Base-by-base conservation (phyloP, 306 rosid species). In the Malus sylvestris region DNA sequence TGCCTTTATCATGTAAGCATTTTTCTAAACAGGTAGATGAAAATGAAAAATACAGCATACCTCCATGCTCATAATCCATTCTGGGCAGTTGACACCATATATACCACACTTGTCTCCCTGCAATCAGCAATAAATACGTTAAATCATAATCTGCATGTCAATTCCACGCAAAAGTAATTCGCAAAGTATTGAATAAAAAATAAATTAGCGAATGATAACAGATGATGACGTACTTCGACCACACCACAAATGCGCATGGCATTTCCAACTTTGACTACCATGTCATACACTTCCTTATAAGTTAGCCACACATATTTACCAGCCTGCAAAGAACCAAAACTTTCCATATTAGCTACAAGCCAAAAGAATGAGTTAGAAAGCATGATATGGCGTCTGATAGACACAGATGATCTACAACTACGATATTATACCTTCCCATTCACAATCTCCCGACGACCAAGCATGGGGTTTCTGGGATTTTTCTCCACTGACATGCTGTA, bases 31-130 rank as follows among this genome's bases (percentile, higher is more conserved):
- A 11, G 32, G 44, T 22, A 45, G 9, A 63, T 32, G 40, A 64
- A 49, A 68, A 67, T 52, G 27, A 44, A 78, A 73, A 51, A 67
- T 32, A 74, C 61, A 12, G 59, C 15, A 52, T 79, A 95, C 98
- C 97, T 95, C 86, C 98, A 92, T 90, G 92, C 97, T 92, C 75
- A 95, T 83, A 67, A 95, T 85, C 98, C 98, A 95, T 84, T 95
- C 97, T 15, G 96, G 46, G 66, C 83, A 74, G 77, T 95, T 95
- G 76, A 84, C 85, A 63, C 98, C 98, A 81, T 89, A 95, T 69
- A 95, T 92, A 70, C 98, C 98, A 69, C 98, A 95, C 82, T 86
- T 92, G 49, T 77, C 87, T 71, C 93, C 93, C 98, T 92, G 80
- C 64, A 87, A 67, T 71, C 82, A 86, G 76, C 15, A 71, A 85